Conservation (phyloP, 306 rosid species). For the Malus sylvestris region DNA sequence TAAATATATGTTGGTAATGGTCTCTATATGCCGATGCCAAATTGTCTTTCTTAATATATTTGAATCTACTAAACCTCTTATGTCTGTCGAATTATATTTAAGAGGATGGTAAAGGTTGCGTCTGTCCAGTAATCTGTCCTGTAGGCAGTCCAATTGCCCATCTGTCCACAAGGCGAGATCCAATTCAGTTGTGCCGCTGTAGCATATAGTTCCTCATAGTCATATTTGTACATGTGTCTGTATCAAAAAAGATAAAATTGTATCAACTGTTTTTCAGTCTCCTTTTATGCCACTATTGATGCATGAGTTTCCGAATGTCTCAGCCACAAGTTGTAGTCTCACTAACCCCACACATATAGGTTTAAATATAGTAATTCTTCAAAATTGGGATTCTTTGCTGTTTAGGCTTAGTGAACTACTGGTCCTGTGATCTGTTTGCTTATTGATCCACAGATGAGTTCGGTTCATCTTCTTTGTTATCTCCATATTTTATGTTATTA, state of each 20-base stretch:
- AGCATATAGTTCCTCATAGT: background rate
- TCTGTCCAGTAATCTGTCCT: background rate
- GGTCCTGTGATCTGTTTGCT: background rate
- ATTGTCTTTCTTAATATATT: too few relatives aligned
- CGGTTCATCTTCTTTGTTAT: slow-evolving; percentile 2
- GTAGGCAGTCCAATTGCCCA: background rate
- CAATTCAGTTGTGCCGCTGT: background rate
- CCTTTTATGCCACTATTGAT: background rate
- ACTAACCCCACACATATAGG: background rate
- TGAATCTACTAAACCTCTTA: too few relatives aligned
- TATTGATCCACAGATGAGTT: background rate
- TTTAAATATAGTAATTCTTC: background rate
- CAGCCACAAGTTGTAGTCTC: background rate
- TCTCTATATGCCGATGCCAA: too few relatives aligned
- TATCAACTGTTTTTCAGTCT: background rate
- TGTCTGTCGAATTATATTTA: too few relatives aligned
- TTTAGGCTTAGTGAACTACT: background rate
- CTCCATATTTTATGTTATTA: background rate
- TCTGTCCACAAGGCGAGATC: background rate
- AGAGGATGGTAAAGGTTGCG: background rate
- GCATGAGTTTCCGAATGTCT: background rate
- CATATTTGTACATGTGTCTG: background rate
- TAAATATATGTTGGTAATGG: too few relatives aligned
- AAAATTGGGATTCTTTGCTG: background rate
- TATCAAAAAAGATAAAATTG: too few relatives aligned